Base-by-base conservation (phyloP, 2,329 filamentous ascomycete genomes). In the Bipolaris bicolor region DNA sequence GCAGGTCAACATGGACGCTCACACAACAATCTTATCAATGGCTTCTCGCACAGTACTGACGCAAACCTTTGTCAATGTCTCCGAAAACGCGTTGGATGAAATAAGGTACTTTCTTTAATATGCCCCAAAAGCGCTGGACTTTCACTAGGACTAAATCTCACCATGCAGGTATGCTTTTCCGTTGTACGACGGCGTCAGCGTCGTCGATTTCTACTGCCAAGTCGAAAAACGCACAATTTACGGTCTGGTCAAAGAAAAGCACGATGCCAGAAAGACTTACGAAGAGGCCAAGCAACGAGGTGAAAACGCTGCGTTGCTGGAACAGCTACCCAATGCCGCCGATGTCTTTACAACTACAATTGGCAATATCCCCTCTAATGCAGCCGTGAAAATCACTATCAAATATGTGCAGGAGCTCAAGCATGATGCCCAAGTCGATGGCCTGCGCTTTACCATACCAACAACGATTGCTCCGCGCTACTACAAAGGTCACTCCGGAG, bases 341-440 rank as follows among this genome's bases (percentile, higher is more conserved):
- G 54, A 57, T 39, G 54, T 57, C 36, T 53, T 57, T 24, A 53
- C 43, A 39, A 57, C 49, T 22, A 22, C 54, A 3, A 49, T 57
- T 11, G 39, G 49, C 31, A 57, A 57, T 11, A 20, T 57, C 15
- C 22, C 43, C 1, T 11, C 10, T 1, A 36, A 31, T 15, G 16
- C 16, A 31, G 37, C 31, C 3, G 43, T 53, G 7, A 7, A 43
- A 10, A 7, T 57, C 15, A 48, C 54, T 31, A 18, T 57, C 49
- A 57, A 48, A 33, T 57, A 57, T 18, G 29, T 57, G 13, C 54
- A 57, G 22, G 54, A 57, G 31, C 37, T 57, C 1, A 57, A 44
- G 16, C 44, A 57, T 33, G 54, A 57, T 39, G 54, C 54, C 5
- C 49, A 57, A 48, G 49, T 53, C 44, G 44, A 57, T 39, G 54